Conservation (phyloP, 176 grass and related monocot genomes). For the Oryza australiensis region DNA sequence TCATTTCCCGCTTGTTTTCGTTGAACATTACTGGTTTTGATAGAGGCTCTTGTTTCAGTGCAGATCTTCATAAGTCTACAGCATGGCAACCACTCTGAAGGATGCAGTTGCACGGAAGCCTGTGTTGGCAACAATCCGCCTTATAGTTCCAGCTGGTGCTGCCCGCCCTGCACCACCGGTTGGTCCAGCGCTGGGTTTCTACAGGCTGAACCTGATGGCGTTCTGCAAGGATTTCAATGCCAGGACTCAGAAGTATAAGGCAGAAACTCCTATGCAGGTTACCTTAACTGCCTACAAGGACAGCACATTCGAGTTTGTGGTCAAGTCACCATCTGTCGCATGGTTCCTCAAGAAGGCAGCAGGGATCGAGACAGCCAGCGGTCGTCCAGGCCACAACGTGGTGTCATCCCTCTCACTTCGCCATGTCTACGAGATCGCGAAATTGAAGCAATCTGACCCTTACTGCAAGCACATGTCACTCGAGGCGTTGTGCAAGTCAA, state of each 20-base stretch:
- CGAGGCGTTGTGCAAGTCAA: constrained; percentile 86
- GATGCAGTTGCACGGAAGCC: constrained; percentile 61
- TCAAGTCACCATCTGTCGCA: constrained; percentile 79
- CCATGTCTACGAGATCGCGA: constrained; percentile 90
- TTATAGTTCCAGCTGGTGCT: constrained; percentile 69
- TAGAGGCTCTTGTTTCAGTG: constrained; percentile 5
- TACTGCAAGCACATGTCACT: constrained; percentile 73
- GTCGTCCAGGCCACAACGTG: constrained; percentile 52
- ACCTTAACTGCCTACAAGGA: constrained; percentile 89
- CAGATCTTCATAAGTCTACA: constrained; percentile 28
- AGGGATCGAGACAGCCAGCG: constrained; percentile 63
- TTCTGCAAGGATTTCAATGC: constrained; percentile 99
- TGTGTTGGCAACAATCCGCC: constrained; percentile 74
- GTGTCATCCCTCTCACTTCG: constrained; percentile 63
- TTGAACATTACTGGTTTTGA: constrained; percentile 10
- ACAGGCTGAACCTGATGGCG: constrained; percentile 89
- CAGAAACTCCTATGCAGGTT: constrained; percentile 87
- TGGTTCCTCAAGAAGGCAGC: constrained; percentile 91
- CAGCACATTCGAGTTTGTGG: constrained; percentile 77
- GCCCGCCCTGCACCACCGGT: constrained; percentile 84
- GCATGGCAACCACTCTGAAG: constrained; percentile 74
- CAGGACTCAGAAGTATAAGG: constrained; percentile 91
- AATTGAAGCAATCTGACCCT: constrained; percentile 73
- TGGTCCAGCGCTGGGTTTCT: constrained; percentile 70
- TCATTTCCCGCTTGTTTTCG: background rate